Evolutionary conservation across 2,329 filamentous ascomycete species (phyloP).

Genomic region (Monilinia laxa): DNA sequence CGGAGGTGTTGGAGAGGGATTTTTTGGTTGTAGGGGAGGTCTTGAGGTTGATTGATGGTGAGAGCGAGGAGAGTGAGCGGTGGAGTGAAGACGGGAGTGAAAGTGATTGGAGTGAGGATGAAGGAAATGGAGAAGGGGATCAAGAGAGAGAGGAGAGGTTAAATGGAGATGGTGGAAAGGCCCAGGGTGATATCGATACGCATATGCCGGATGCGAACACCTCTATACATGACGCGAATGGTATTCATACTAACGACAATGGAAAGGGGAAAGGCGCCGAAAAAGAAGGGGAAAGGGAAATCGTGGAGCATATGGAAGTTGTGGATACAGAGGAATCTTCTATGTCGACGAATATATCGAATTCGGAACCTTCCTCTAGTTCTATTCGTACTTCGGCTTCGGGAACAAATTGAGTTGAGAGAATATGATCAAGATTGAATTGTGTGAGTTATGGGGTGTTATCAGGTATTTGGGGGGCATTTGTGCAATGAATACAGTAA

Average conservation of each 20-base stretch:
- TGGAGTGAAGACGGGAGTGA: conserved; percentile 14
- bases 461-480: not conserved
- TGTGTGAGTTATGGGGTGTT: not conserved
- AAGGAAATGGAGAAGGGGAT: not conserved
- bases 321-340: conserved; percentile 29
- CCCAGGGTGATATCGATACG: not conserved
- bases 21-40: conserved; percentile 66
- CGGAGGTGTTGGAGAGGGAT: conserved; percentile 73
- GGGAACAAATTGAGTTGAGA: conserved; percentile 24
- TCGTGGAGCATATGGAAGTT: conserved; percentile 23
- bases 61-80: conserved; percentile 40
- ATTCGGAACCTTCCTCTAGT: conserved; percentile 32
- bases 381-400: conserved; percentile 34
- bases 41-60: conserved; percentile 51
- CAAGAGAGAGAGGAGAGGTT: not conserved
- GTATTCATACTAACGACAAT: conserved; percentile 20
- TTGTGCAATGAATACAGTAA: not conserved
- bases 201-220: conserved; percentile 25
- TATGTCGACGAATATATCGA: conserved; percentile 28
- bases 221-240: conserved; percentile 22
- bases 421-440: not conserved
- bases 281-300: conserved; percentile 7
- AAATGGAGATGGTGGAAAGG: not conserved
- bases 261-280: conserved; percentile 27
- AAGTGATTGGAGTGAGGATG: conserved; percentile 22